Conservation (phyloP, 345 rosid genomes). For the Moringa oleifera region DNA sequence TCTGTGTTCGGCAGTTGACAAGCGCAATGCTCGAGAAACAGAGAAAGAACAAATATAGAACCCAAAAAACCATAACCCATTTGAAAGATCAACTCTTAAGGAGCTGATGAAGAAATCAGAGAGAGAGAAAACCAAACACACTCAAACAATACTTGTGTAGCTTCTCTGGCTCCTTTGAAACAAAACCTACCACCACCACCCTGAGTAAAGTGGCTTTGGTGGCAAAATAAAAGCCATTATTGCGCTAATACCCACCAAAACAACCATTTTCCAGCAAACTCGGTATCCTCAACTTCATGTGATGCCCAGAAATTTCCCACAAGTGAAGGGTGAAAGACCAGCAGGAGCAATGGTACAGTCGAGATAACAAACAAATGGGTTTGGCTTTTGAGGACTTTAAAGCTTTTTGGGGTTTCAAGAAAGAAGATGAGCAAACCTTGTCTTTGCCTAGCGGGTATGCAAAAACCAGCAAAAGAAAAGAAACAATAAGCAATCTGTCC, state of each 20-base stretch:
- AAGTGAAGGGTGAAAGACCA: constrained; percentile 6
- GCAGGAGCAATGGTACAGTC: not conserved
- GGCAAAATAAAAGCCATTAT: too few relatives aligned
- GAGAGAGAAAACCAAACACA: not conserved
- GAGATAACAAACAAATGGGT: constrained; percentile 7
- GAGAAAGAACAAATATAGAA: constrained; percentile 49
- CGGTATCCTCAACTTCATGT: constrained; percentile 6
- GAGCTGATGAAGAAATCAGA: constrained; percentile 5
- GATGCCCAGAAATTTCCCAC: constrained; percentile 10
- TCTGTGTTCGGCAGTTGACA: constrained; percentile 86
- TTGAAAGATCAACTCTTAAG: constrained; percentile 11
- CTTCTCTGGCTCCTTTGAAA: constrained; percentile 13
- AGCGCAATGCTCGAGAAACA: constrained; percentile 44
- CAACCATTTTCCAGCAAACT: not conserved
- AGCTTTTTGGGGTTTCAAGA: constrained; percentile 8
- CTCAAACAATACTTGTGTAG: not conserved
- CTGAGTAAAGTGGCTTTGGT: not conserved
- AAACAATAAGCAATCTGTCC: constrained; percentile 33
- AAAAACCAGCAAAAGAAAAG: constrained; percentile 31
- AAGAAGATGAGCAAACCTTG: constrained; percentile 24
- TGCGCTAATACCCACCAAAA: too few relatives aligned
- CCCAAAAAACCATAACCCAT: constrained; percentile 59
- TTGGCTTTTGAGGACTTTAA: not conserved
- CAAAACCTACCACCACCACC: constrained; percentile 3
- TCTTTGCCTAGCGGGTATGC: constrained; percentile 22